Evolutionary conservation across 192 early-diverging fungal species (phyloP).

Genomic region (Linnemannia zychae): DNA sequence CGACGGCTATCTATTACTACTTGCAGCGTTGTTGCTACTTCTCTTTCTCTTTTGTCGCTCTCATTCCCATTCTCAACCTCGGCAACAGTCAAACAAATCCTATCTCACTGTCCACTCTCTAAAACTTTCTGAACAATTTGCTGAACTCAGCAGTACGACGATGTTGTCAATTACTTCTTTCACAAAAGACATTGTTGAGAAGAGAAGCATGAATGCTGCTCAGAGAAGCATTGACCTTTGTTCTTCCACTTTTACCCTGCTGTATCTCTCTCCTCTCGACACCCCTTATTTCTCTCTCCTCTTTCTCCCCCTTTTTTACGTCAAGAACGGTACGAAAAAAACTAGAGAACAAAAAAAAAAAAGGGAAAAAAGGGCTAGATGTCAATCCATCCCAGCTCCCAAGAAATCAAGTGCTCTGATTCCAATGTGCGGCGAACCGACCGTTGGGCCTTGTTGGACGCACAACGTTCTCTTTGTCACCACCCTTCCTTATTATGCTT

Average conservation of each 20-base stretch:
- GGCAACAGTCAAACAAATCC: not conserved
- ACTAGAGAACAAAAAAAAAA: not conserved
- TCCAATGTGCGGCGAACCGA: not conserved
- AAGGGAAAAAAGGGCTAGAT: conserved; percentile 1
- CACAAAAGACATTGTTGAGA: not conserved
- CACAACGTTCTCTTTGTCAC: not conserved
- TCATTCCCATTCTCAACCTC: not conserved
- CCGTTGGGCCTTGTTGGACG: not conserved
- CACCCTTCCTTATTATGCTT: not conserved
- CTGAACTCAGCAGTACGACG: not conserved
- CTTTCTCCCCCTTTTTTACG: not conserved
- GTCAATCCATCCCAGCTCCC: not conserved
- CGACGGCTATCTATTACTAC: no score
- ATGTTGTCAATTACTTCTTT: not conserved
- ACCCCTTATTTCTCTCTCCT: not conserved
- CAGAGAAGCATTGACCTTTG: conserved; percentile 3
- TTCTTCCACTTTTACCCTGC: not conserved
- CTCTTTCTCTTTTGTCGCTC: not conserved
- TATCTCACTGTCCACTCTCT: not conserved
- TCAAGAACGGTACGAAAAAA: not conserved
- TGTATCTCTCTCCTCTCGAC: not conserved
- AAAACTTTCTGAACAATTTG: not conserved
- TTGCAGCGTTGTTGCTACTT: no score
- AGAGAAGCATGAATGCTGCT: not conserved
- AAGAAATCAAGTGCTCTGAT: not conserved